A percentile compares a stretch with the other conserved stretches of the same genome.
phyloP scores from a whole-genome alignment of 2,329 filamentous ascomycete genomes.

The Cercospora zeina region DNA sequence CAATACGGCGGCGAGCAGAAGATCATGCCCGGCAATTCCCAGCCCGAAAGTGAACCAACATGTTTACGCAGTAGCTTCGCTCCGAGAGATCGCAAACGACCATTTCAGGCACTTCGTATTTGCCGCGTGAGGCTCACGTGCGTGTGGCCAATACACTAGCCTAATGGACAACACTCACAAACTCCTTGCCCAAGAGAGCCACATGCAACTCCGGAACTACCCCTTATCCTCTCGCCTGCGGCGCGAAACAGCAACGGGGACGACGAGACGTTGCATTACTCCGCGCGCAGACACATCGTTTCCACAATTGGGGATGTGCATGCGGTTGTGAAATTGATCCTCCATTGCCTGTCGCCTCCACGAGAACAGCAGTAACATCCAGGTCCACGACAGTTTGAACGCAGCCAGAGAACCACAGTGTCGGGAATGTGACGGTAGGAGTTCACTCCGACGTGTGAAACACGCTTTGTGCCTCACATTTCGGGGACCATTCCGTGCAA shows the following conservation, averaged over 20 bases:
- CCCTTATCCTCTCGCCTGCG: neutral
- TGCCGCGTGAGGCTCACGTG: constrained; percentile 2
- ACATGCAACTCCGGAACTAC: too few species aligned
- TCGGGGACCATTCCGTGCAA: too few species aligned
- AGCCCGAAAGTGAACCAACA: neutral
- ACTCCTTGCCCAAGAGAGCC: too few species aligned
- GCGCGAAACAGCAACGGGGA: neutral
- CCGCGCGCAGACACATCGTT: neutral
- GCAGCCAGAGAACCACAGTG: neutral
- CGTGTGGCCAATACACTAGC: neutral
- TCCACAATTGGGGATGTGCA: neutral
- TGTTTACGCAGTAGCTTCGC: constrained; percentile 5
- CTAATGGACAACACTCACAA: too few species aligned
- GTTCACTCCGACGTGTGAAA: constrained; percentile 1
- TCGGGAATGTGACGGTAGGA: neutral
- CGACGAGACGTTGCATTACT: neutral
- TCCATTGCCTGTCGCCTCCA: too few species aligned
- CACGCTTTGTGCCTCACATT: neutral
- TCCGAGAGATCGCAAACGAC: neutral
- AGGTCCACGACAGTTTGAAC: too few species aligned
- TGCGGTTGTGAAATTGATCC: too few species aligned
- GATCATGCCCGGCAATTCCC: neutral
- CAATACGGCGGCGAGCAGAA: too few species aligned
- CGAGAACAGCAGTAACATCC: too few species aligned
- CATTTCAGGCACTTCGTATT: neutral